phyloP scores from a whole-genome alignment of 2,329 filamentous ascomycete species.

The Cordyceps cateniannulata region DNA sequence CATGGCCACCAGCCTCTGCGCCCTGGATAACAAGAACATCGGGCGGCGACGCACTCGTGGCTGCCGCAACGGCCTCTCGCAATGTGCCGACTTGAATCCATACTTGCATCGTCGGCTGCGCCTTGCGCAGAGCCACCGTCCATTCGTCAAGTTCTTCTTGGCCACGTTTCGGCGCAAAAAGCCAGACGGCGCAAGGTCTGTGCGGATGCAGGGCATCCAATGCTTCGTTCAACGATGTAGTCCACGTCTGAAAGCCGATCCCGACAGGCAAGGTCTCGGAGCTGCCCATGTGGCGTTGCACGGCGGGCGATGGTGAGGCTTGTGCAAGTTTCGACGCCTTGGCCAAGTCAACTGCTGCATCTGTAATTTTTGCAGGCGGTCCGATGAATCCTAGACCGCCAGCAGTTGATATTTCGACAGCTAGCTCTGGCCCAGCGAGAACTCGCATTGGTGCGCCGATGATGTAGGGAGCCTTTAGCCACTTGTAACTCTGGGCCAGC shows the following conservation, averaged over 20 bases:
- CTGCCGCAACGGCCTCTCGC: conserved; percentile 37
- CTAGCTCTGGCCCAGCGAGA: conserved; percentile 49
- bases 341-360: conserved; percentile 25
- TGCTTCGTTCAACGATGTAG: conserved; percentile 30
- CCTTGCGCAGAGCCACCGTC: conserved; percentile 35
- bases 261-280: conserved; percentile 34
- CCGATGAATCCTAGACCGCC: conserved; percentile 57
- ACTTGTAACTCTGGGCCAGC: conserved; percentile 19
- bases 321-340: conserved; percentile 20
- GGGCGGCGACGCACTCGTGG: conserved; percentile 27
- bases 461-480: conserved; percentile 42
- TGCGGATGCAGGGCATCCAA: conserved; percentile 23
- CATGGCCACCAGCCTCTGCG: conserved; percentile 48
- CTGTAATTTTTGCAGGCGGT: conserved; percentile 28
- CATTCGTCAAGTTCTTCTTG: conserved; percentile 35
- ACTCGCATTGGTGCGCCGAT: conserved; percentile 63
- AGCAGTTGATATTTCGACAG: conserved; percentile 59
- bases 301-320: conserved; percentile 15
- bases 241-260: conserved; percentile 41
- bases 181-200: conserved; percentile 37
- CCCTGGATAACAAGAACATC: conserved; percentile 49
- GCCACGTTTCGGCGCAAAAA: conserved; percentile 36
- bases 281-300: neutral
- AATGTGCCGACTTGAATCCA: conserved; percentile 49
- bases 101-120: conserved; percentile 35